Percentiles rank a stretch among this genome's conserved stretches.
Conservation (phyloP, 2,329 filamentous ascomycete species). For the Ambrosiella cleistominuta region DNA sequence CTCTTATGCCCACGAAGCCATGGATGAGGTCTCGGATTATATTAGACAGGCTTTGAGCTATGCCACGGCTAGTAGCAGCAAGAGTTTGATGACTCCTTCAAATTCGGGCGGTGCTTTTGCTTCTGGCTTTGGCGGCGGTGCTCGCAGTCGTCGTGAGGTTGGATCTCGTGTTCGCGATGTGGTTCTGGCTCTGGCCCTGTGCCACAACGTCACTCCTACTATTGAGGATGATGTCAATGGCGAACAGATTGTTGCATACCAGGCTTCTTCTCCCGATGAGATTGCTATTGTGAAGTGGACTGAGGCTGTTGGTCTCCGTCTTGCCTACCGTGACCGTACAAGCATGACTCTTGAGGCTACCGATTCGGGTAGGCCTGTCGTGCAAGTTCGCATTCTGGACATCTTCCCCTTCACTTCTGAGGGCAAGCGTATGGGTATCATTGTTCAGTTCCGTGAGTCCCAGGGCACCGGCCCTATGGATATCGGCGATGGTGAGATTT, state of each 20-base stretch:
- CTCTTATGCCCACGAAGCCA: conserved; percentile 93
- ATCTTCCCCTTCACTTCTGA: conserved; percentile 97
- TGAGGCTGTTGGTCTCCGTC: conserved; percentile 71
- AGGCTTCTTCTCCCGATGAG: conserved; percentile 93
- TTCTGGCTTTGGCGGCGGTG: conserved; percentile 25
- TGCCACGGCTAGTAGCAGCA: neutral
- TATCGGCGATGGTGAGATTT: conserved; percentile 58
- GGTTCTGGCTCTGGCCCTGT: conserved; percentile 77
- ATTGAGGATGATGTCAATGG: conserved; percentile 63
- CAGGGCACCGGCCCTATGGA: conserved; percentile 29
- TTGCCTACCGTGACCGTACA: conserved; percentile 73
- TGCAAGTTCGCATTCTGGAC: conserved; percentile 76
- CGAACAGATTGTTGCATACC: conserved; percentile 63
- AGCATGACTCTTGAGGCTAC: conserved; percentile 68
- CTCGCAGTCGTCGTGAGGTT: conserved; percentile 80
- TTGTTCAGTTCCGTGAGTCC: conserved; percentile 64
- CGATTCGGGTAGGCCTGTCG: conserved; percentile 53
- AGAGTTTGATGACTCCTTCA: conserved; percentile 54
- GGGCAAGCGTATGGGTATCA: conserved; percentile 94
- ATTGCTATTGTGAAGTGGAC: conserved; percentile 97
- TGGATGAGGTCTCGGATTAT: conserved; percentile 88
- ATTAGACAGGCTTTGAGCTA: conserved; percentile 65
- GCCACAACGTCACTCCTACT: conserved; percentile 92
- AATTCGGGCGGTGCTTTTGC: conserved; percentile 41
- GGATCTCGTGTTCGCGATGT: conserved; percentile 84